These are phyloP conservation scores for Hygrophorus pudorinus DNA, from an alignment of 768 basidiomycete genomes.

Conservation along the genomic window DNA sequence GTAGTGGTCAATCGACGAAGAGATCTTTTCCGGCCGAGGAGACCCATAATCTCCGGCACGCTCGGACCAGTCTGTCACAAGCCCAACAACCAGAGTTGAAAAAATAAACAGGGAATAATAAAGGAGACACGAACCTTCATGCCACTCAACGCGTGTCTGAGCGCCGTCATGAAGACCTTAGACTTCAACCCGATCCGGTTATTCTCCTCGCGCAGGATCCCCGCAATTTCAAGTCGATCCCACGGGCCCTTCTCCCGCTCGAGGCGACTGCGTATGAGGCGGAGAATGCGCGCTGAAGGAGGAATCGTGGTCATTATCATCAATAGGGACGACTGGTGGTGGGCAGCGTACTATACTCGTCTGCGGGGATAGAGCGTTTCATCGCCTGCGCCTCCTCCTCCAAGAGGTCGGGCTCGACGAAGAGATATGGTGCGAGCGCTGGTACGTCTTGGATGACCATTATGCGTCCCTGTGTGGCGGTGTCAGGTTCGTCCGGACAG, in stretches of 20 bases:
- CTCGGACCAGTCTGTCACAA: slow-evolving; percentile 40
- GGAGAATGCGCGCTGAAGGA: slow-evolving; percentile 23
- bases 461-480: slow-evolving; percentile 46
- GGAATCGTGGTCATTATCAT: slow-evolving; percentile 1
- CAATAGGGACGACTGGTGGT: slow-evolving; percentile 3
- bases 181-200: slow-evolving; percentile 27
- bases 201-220: slow-evolving; percentile 35
- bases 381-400: slow-evolving; percentile 47
- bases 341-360: slow-evolving; percentile 29
- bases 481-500: not conserved
- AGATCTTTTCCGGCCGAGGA: slow-evolving; percentile 33
- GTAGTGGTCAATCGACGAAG: slow-evolving; percentile 21
- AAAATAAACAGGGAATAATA: not conserved
- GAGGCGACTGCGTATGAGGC: slow-evolving; percentile 20
- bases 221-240: slow-evolving; percentile 25
- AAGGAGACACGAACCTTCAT: slow-evolving; percentile 68
- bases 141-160: slow-evolving; percentile 74
- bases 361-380: slow-evolving; percentile 29
- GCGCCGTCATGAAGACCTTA: slow-evolving; percentile 56
- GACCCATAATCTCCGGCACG: slow-evolving; percentile 32
- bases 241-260: slow-evolving; percentile 25
- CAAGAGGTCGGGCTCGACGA: slow-evolving; percentile 53
- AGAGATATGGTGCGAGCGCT: slow-evolving; percentile 63
- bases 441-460: slow-evolving; percentile 67
- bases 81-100: slow-evolving; percentile 1